Percentiles rank a stretch among this genome's conserved stretches.
These are phyloP conservation scores for Medicago ruthenica DNA, from an alignment of 306 rosid species.

Conservation along the genomic window DNA sequence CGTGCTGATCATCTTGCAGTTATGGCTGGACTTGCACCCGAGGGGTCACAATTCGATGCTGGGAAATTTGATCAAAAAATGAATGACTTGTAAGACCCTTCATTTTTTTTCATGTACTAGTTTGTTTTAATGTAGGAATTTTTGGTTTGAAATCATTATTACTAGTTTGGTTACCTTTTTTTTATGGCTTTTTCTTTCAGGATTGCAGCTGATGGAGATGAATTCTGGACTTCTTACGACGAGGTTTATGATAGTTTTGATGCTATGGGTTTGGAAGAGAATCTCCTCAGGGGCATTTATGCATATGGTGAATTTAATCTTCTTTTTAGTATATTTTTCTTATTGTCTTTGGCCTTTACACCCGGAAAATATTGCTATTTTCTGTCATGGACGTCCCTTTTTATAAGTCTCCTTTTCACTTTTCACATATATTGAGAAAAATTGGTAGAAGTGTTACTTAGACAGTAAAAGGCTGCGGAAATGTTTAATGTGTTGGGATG, in stretches of 20 bases:
- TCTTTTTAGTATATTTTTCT: neutral
- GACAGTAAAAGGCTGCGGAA: no score
- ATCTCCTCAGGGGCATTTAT: constrained; percentile 79
- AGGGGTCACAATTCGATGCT: constrained; percentile 69
- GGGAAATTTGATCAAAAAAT: constrained; percentile 64
- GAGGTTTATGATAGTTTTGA: constrained; percentile 79
- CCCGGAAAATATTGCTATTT: neutral
- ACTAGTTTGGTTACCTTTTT: neutral
- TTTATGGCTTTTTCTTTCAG: constrained; percentile 44
- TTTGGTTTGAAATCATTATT: neutral
- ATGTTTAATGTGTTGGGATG: no score
- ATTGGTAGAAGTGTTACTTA: neutral
- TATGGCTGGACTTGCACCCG: constrained; percentile 74
- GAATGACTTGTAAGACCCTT: constrained; percentile 64
- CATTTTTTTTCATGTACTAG: neutral
- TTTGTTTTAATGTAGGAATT: neutral
- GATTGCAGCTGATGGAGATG: constrained; percentile 70
- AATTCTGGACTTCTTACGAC: constrained; percentile 67
- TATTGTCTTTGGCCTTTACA: neutral
- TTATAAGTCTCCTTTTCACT: neutral
- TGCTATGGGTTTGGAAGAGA: constrained; percentile 79
- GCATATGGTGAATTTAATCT: constrained; percentile 59
- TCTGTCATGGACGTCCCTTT: neutral
- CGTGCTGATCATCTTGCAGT: constrained; percentile 41
- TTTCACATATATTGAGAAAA: neutral